These are phyloP conservation scores for Cinchona pubescens DNA, from an alignment of 257 asterid genomes.

Conservation along the genomic window DNA sequence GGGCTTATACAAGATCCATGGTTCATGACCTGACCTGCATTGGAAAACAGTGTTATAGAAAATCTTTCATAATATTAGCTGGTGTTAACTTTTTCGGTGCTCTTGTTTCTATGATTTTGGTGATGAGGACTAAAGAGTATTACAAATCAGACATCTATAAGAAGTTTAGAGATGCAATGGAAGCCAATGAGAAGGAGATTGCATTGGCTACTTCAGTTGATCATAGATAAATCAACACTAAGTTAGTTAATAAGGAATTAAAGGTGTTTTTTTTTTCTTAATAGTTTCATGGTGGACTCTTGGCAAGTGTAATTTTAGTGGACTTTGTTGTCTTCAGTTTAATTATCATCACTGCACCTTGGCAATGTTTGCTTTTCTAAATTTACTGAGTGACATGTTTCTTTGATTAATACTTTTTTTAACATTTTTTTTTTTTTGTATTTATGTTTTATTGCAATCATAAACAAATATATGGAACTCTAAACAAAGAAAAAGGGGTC, in stretches of 20 bases:
- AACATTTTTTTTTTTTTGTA: too few relatives aligned
- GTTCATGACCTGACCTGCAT: conserved; percentile 32
- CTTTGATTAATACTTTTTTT: too few relatives aligned
- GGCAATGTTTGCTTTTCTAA: too few relatives aligned
- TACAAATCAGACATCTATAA: conserved; percentile 28
- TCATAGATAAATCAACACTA: not conserved
- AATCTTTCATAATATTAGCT: conserved; percentile 26
- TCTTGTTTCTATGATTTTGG: conserved; percentile 27
- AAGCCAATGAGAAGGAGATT: conserved; percentile 20
- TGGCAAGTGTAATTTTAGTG: not conserved
- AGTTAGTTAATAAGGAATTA: too few relatives aligned
- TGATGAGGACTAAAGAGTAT: conserved; percentile 24
- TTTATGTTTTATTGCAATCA: too few relatives aligned
- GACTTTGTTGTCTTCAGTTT: not conserved
- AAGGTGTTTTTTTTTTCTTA: not conserved
- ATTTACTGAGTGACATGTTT: too few relatives aligned
- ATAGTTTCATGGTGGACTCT: not conserved
- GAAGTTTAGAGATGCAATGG: conserved; percentile 28
- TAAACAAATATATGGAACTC: too few relatives aligned
- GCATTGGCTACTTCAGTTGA: not conserved
- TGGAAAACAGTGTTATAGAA: conserved; percentile 29
- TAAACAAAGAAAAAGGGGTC: too few relatives aligned
- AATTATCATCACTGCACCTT: too few relatives aligned
- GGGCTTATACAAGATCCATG: conserved; percentile 25
- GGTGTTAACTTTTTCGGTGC: conserved; percentile 28